These are phyloP conservation scores for Cymbidium sinense DNA, from an alignment of 106 monocot species.

Conservation along the genomic window DNA sequence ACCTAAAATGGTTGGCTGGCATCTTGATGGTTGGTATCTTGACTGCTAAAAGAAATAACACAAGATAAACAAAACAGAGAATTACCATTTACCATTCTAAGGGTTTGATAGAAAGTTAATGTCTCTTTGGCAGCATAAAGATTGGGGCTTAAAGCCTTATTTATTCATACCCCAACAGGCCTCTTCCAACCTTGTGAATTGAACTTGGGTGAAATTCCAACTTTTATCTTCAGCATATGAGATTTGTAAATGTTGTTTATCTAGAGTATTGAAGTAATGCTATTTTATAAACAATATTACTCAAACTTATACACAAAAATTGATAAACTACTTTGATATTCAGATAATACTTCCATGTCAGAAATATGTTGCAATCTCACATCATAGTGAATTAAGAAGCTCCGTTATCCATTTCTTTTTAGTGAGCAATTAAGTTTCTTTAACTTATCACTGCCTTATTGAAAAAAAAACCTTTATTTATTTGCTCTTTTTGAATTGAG, in stretches of 20 bases:
- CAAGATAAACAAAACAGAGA: background rate
- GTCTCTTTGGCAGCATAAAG: background rate
- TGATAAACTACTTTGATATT: background rate
- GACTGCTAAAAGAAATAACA: background rate
- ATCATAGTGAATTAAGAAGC: background rate
- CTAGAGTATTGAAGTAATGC: background rate
- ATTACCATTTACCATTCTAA: background rate
- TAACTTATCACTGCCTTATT: background rate
- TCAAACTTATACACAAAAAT: background rate
- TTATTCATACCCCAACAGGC: background rate
- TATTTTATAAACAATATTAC: background rate
- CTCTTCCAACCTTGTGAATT: background rate
- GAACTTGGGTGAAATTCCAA: background rate
- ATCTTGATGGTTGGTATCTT: background rate
- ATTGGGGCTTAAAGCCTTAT: background rate
- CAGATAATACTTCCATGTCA: background rate
- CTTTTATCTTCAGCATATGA: background rate
- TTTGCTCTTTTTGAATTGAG: too few species aligned
- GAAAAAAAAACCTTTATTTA: too few species aligned
- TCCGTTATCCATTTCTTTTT: background rate
- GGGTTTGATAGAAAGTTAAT: background rate
- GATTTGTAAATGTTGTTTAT: background rate
- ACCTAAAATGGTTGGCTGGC: background rate
- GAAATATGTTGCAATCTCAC: background rate
- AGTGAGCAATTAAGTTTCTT: too few species aligned